Conservation (phyloP, 2,329 filamentous ascomycete genomes). For the Botrytis fragariae region DNA sequence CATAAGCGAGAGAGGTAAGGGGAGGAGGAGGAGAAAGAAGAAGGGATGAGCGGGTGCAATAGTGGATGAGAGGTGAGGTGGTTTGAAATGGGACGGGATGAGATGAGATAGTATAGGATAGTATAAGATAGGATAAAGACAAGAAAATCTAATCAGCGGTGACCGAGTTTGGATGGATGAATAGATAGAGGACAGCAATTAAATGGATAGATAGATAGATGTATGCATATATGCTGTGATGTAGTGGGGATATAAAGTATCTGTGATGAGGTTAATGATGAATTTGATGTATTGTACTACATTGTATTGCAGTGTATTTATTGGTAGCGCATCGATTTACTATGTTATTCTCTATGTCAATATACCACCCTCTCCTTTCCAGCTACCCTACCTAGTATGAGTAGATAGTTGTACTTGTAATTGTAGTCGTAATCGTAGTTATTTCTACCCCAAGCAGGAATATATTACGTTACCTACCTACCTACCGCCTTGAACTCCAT, state of each 20-base stretch:
- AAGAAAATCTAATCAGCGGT: background rate
- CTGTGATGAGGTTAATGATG: no score
- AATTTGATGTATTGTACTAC: no score
- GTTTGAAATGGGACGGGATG: background rate
- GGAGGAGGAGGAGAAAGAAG: no score
- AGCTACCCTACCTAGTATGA: no score
- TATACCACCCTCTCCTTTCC: no score
- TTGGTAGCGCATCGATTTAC: background rate
- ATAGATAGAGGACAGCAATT: no score
- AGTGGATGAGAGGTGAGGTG: background rate
- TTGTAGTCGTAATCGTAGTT: no score
- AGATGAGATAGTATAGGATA: background rate
- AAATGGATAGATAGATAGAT: background rate
- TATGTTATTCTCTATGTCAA: background rate
- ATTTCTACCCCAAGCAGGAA: background rate
- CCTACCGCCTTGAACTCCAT: constrained; percentile 4
- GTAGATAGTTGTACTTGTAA: no score
- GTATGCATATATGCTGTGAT: no score
- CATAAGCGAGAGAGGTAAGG: background rate
- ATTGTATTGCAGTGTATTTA: no score
- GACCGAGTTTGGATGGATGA: background rate
- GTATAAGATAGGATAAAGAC: background rate
- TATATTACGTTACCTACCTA: background rate
- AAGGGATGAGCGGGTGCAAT: background rate
- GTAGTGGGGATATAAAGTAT: no score